Conservation (phyloP, 345 rosid species). For the Diplotaxis tenuifolia region DNA sequence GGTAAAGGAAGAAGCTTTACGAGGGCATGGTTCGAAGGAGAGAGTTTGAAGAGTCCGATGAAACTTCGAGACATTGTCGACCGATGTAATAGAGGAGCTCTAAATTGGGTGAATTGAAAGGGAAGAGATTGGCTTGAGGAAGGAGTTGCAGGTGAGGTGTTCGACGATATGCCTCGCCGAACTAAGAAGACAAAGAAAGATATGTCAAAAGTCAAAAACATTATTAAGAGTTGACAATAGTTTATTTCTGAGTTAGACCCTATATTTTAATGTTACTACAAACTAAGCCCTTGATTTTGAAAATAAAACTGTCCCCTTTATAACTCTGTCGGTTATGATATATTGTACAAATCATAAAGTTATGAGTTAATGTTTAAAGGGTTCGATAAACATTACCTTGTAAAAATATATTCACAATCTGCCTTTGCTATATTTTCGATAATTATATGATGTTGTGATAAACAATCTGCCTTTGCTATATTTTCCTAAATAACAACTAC, state of each 20-base stretch:
- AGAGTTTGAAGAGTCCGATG: not conserved
- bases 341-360: not conserved
- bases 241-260: not conserved
- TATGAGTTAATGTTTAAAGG: no score
- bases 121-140: conserved; percentile 33
- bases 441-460: no score
- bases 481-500: no score
- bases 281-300: not conserved
- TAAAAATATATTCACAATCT: no score
- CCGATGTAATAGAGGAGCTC: not conserved
- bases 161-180: conserved; percentile 54
- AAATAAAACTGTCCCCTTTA: not conserved
- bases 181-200: conserved; percentile 15
- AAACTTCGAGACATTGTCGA: not conserved
- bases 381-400: no score
- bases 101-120: not conserved
- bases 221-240: not conserved
- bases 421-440: no score
- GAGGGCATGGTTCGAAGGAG: not conserved
- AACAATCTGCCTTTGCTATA: no score
- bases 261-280: not conserved
- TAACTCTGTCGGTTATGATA: not conserved
- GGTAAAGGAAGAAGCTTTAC: conserved; percentile 1
- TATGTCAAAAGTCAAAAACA: not conserved
- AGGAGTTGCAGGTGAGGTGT: conserved; percentile 44